Conservation (phyloP, 305 asterid genomes). For the Euphrasia arctica region DNA sequence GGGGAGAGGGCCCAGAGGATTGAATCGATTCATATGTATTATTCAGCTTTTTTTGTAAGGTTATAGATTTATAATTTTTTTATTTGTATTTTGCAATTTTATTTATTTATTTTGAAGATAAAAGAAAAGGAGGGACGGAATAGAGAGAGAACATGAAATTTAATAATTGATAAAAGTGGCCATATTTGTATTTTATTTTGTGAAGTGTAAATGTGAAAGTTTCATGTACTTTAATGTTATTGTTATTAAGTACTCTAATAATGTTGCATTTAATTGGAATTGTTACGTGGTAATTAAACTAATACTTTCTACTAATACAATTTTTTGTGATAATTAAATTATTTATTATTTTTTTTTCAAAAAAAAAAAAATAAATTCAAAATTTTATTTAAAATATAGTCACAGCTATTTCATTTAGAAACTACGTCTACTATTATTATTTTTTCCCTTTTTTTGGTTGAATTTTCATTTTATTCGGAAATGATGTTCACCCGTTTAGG, state of each 20-base stretch:
- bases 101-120: slow-evolving; percentile 55
- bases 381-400: too few species aligned
- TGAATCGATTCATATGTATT: background rate
- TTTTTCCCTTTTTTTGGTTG: too few species aligned
- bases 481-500: slow-evolving; percentile 22
- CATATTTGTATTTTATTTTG: slow-evolving; percentile 27
- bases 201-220: slow-evolving; percentile 53
- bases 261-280: too few species aligned
- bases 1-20: slow-evolving; percentile 10
- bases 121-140: slow-evolving; percentile 33
- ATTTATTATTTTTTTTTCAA: too few species aligned
- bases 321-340: too few species aligned
- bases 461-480: slow-evolving; percentile 22
- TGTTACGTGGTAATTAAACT: too few species aligned
- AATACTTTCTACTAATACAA: too few species aligned
- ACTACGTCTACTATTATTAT: too few species aligned
- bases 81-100: slow-evolving; percentile 36
- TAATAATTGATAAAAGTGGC: slow-evolving; percentile 30
- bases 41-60: slow-evolving; percentile 32
- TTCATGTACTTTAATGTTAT: slow-evolving; percentile 12
- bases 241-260: too few species aligned
- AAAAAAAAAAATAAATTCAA: too few species aligned
- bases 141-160: slow-evolving; percentile 26
- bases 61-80: slow-evolving; percentile 20
- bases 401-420: too few species aligned